Evolutionary conservation across 2,329 filamentous ascomycete genomes (phyloP), one percentile per base, ranked within the genome.

Genomic region (Colletotrichum trifolii): DNA sequence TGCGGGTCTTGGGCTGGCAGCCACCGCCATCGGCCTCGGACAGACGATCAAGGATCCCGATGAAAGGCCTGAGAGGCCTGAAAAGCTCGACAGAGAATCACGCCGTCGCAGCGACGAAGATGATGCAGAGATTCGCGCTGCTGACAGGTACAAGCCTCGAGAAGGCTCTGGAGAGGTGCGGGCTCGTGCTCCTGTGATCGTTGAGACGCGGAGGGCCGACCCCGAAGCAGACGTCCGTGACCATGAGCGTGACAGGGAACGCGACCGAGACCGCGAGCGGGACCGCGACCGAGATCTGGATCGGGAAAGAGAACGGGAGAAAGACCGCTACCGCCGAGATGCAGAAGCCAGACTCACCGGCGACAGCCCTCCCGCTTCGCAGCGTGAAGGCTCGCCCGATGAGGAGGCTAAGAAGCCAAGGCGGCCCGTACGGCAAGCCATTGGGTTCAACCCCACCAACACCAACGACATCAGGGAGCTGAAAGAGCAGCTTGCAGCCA

Each of bases 371-470:
- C 71, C n/a, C 65, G 70, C 33, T 64, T 71, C 46, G 71, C 77
- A 63, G 58, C 78, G 67, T 73, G 83, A 80, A 4, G 74, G 77
- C 60, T 83, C 82, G 3, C 73, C 76, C 0, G 80, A 82, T 34
- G 79, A 77, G 34, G 76, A 81, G 42, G 74, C 71, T n/a, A 79
- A 77, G 58, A 73, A 74, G 53, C 66, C 73, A 8, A 75, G 76
- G 15, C 79, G 82, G 46, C 78, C 79, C 7, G 71, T 71, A 33
- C 77, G 77, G 13, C 69, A 74, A 40, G 76, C 82, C 1, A 73
- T 75, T 46, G 77, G 76, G 2, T 88, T 88, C 66, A 78, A 86
- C 62, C 85, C 85, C 6, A 87, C 82, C 35, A 81, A 88, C 68
- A 78, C 83, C 3, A 79, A 78, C 36, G 82, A 82, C 13, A 68